phyloP scores from a whole-genome alignment of 352 stramenopile genomes.

The Globisporangium rhizosaccharum region DNA sequence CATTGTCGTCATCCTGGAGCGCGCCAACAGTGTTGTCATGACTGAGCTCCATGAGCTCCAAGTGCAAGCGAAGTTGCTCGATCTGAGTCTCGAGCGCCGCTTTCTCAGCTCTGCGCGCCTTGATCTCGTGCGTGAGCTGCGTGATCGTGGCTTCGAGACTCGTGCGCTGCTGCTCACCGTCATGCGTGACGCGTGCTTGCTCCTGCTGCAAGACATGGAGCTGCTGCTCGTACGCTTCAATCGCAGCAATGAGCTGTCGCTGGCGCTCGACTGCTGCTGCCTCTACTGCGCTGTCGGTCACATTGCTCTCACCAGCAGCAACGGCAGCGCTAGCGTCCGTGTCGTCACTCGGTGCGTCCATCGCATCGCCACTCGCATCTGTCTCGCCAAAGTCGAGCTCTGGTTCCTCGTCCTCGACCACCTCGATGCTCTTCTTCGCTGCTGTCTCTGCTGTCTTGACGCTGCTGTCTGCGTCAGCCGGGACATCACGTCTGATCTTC shows the following conservation, averaged over 20 bases:
- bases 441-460: too few relatives aligned
- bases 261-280: not conserved
- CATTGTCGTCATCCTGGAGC: not conserved
- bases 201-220: slow-evolving; percentile 14
- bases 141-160: slow-evolving; percentile 23
- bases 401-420: too few relatives aligned
- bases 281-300: not conserved
- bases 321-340: too few relatives aligned
- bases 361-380: too few relatives aligned
- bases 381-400: too few relatives aligned
- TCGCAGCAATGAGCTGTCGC: not conserved
- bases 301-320: too few relatives aligned
- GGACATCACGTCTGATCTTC: not conserved
- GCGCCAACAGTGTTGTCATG: not conserved
- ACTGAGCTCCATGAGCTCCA: slow-evolving; percentile 41
- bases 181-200: slow-evolving; percentile 9
- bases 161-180: slow-evolving; percentile 12
- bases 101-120: slow-evolving; percentile 36
- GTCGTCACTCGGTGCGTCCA: too few relatives aligned
- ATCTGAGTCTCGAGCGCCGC: slow-evolving; percentile 48
- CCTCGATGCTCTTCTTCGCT: too few relatives aligned
- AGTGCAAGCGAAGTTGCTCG: slow-evolving; percentile 50
- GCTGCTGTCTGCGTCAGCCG: not conserved
- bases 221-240: slow-evolving; percentile 12
- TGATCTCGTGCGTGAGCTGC: slow-evolving; percentile 31